Conservation (phyloP, 2,329 filamentous ascomycete genomes). For the Aaosphaeria pasadenensis region DNA sequence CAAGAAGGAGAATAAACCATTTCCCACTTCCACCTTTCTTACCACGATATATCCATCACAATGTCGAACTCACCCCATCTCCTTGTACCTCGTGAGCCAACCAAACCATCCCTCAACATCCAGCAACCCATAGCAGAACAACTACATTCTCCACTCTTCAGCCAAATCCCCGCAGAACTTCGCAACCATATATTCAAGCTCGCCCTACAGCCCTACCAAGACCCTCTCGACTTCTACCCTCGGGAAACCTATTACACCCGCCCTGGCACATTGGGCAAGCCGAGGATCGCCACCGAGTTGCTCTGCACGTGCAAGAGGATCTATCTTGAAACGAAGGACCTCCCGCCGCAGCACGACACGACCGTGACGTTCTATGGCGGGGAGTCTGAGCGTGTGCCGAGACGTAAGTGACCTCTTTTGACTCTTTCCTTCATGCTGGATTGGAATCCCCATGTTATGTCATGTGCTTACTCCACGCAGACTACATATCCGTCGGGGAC, state of each 20-base stretch:
- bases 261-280: slow-evolving; percentile 20
- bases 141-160: slow-evolving; percentile 16
- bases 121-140: slow-evolving; percentile 3
- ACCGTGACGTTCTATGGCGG: slow-evolving; percentile 1
- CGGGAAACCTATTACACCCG: slow-evolving; percentile 9
- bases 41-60: no score
- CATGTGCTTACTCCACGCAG: not conserved
- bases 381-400: not conserved
- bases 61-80: no score
- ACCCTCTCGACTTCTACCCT: slow-evolving; percentile 6
- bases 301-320: slow-evolving; percentile 34
- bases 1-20: no score
- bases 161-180: slow-evolving; percentile 15
- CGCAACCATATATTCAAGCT: slow-evolving; percentile 19
- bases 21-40: no score
- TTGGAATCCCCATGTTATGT: not conserved
- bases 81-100: no score
- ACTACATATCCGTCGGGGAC: not conserved
- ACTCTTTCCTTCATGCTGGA: no score
- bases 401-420: not conserved
- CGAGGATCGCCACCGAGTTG: slow-evolving; percentile 21
- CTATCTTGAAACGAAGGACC: slow-evolving; percentile 28
- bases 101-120: no score
- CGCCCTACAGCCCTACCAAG: slow-evolving; percentile 12
- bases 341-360: slow-evolving; percentile 15